Percentiles rank a stretch among this genome's conserved stretches.
phyloP scores from a whole-genome alignment of 768 basidiomycete genomes.

The Lentinula raphanica region DNA sequence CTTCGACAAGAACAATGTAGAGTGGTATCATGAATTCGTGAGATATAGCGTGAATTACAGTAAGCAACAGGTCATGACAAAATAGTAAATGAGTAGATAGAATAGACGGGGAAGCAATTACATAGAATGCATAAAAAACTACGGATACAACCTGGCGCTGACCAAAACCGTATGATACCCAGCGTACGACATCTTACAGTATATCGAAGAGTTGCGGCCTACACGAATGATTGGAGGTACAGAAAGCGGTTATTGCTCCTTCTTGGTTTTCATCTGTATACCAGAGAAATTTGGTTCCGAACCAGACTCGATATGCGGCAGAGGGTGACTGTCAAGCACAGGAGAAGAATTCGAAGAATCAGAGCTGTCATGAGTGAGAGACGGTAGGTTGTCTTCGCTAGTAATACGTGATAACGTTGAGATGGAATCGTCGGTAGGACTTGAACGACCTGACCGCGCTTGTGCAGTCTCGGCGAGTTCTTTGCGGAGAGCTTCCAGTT shows the following conservation, averaged over 20 bases:
- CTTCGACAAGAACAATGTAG: not conserved
- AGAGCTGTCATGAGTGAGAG: not conserved
- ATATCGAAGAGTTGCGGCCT: not conserved
- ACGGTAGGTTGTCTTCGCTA: constrained; percentile 1
- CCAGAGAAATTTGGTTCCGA: constrained; percentile 1
- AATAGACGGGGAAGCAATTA: not conserved
- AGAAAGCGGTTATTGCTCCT: not conserved
- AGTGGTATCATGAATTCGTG: not conserved
- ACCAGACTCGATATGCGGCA: not conserved
- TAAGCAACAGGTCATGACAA: not conserved
- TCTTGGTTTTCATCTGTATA: constrained; percentile 2
- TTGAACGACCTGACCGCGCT: constrained; percentile 49
- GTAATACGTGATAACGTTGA: not conserved
- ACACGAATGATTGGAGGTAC: not conserved
- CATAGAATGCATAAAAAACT: not conserved
- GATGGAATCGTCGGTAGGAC: constrained; percentile 31
- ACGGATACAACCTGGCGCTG: not conserved
- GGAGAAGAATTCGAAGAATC: constrained; percentile 1
- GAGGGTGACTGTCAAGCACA: not conserved
- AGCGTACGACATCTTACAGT: not conserved
- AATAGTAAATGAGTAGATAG: not conserved
- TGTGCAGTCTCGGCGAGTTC: constrained; percentile 67
- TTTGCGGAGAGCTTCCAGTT: constrained; percentile 84
- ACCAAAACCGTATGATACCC: not conserved
- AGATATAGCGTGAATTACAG: not conserved